A percentile compares a stretch with the other conserved stretches of the same genome.
These are phyloP conservation scores for Roridomyces roridus DNA, from an alignment of 768 basidiomycete genomes.

Conservation along the genomic window DNA sequence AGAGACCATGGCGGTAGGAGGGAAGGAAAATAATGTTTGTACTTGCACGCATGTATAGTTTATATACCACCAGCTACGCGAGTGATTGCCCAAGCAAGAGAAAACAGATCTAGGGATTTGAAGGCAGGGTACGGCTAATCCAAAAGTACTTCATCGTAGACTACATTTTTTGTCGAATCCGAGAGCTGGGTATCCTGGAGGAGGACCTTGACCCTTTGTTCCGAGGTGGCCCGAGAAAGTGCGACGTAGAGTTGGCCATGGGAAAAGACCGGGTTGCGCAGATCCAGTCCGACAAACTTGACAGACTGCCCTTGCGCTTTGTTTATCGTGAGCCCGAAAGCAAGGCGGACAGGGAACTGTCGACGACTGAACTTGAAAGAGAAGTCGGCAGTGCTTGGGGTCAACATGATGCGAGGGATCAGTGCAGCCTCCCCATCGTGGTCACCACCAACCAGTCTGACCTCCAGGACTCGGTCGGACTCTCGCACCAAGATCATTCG, in stretches of 20 bases:
- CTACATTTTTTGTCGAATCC: too few species aligned
- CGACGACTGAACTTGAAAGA: not conserved
- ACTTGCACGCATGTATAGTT: too few species aligned
- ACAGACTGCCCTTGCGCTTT: constrained; percentile 3
- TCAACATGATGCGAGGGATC: not conserved
- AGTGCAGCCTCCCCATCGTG: not conserved
- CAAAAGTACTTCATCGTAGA: too few species aligned
- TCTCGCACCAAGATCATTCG: not conserved
- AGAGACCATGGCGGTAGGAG: too few species aligned
- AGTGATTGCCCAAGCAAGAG: too few species aligned
- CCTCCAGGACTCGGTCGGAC: not conserved
- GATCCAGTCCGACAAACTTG: not conserved
- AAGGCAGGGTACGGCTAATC: too few species aligned
- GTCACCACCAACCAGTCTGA: not conserved
- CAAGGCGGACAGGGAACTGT: not conserved
- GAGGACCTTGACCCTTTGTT: not conserved
- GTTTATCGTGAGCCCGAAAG: not conserved
- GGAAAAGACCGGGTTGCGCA: not conserved
- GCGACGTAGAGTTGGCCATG: not conserved
- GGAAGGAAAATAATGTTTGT: too few species aligned
- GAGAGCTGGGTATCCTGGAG: too few species aligned
- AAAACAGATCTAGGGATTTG: too few species aligned
- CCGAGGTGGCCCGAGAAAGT: not conserved
- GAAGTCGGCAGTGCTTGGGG: not conserved
- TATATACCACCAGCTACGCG: too few species aligned